A percentile compares a stretch with the other conserved stretches of the same genome.
These are phyloP conservation scores for Pythium myriotylum DNA, from an alignment of 352 stramenopile species.

Conservation along the genomic window DNA sequence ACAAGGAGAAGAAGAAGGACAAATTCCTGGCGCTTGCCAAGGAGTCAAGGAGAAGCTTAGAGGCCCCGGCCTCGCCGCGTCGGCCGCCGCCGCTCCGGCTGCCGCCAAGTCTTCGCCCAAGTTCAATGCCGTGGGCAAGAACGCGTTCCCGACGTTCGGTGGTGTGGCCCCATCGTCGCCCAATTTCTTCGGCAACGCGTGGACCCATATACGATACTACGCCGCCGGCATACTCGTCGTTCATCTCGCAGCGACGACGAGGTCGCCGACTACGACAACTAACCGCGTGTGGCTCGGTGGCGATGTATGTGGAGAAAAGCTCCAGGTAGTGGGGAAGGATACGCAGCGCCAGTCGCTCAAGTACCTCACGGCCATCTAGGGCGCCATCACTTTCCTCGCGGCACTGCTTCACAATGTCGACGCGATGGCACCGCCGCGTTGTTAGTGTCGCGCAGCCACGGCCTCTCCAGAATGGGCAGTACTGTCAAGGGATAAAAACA, in stretches of 20 bases:
- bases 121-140: conserved; percentile 78
- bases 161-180: conserved; percentile 38
- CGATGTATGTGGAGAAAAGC: too few relatives aligned
- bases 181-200: conserved; percentile 33
- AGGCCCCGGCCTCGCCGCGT: conserved; percentile 38
- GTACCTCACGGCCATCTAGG: too few relatives aligned
- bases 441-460: too few relatives aligned
- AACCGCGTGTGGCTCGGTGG: conserved; percentile 16
- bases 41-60: conserved; percentile 91
- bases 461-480: too few relatives aligned
- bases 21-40: conserved; percentile 81
- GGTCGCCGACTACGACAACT: conserved; percentile 22
- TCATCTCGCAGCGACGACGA: conserved; percentile 24
- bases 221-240: conserved; percentile 33
- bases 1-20: conserved; percentile 88
- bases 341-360: too few relatives aligned
- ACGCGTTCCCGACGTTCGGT: conserved; percentile 81
- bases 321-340: too few relatives aligned
- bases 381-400: too few relatives aligned
- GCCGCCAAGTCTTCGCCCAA: conserved; percentile 51
- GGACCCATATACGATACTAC: conserved; percentile 53
- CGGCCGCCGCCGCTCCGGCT: conserved; percentile 15
- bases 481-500: too few relatives aligned
- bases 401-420: too few relatives aligned
- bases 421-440: too few relatives aligned